phyloP scores from a whole-genome alignment of 1,284 basidiomycete species.

The Mycena sp. region DNA sequence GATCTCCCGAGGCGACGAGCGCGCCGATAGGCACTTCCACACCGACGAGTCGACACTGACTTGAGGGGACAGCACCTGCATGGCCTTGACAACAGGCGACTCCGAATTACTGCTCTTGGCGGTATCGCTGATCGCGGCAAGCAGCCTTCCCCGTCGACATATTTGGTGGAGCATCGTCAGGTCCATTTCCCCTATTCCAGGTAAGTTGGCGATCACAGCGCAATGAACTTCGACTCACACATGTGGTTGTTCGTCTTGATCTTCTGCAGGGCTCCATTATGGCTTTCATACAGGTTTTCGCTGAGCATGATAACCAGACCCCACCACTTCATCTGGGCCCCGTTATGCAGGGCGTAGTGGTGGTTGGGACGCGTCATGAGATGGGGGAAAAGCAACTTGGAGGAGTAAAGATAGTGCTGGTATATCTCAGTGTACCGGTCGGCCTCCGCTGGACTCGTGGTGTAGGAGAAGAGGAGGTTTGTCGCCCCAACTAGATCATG shows the following conservation, averaged over 20 bases:
- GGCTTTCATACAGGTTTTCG: neutral
- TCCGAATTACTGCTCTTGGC: neutral
- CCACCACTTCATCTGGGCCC: conserved; percentile 14
- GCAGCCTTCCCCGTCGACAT: conserved; percentile 4
- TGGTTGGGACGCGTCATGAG: conserved; percentile 5
- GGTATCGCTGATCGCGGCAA: neutral
- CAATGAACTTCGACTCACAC: conserved; percentile 3
- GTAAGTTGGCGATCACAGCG: neutral
- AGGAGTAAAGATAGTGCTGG: neutral
- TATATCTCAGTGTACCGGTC: conserved; percentile 7
- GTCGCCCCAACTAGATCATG: conserved; percentile 12
- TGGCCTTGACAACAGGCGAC: neutral
- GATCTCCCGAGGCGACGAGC: no score
- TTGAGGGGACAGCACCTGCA: neutral
- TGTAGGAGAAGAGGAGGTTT: conserved; percentile 17
- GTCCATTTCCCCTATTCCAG: conserved; percentile 17
- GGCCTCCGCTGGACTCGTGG: neutral
- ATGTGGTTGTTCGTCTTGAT: conserved; percentile 7
- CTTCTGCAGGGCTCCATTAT: conserved; percentile 10
- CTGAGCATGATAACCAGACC: conserved; percentile 1
- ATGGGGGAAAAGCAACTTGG: conserved; percentile 1
- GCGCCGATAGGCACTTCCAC: no score
- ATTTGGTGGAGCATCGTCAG: conserved; percentile 16
- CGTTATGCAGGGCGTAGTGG: conserved; percentile 10
- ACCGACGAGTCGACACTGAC: neutral